phyloP scores from a whole-genome alignment of 2,329 filamentous ascomycete species.

The Nemania abortiva region DNA sequence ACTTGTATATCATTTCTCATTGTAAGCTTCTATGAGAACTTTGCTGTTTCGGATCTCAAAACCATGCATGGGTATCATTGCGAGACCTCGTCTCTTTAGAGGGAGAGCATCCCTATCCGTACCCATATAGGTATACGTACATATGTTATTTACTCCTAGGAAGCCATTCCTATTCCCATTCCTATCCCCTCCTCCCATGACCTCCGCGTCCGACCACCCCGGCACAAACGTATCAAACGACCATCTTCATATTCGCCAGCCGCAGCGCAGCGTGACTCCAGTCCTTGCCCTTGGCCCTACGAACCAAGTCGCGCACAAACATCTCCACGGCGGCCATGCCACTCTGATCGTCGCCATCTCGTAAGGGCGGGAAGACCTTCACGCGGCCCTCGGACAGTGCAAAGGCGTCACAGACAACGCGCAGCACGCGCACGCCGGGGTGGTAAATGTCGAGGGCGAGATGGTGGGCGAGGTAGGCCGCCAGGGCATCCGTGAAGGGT shows the following conservation, averaged over 20 bases:
- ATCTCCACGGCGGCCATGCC: conserved; percentile 3
- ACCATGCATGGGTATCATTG: not conserved
- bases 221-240: not conserved
- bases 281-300: conserved; percentile 21
- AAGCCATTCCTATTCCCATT: not conserved
- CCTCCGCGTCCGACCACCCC: not conserved
- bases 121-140: not conserved
- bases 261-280: conserved; percentile 25
- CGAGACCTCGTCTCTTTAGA: not conserved
- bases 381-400: conserved; percentile 64
- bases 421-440: conserved; percentile 64
- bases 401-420: conserved; percentile 68
- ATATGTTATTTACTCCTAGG: not conserved
- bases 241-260: conserved; percentile 28
- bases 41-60: not conserved
- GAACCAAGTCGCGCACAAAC: conserved; percentile 31
- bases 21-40: not conserved
- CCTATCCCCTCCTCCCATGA: not conserved
- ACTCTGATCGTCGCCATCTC: not conserved
- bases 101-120: not conserved
- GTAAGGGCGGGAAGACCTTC: conserved; percentile 57
- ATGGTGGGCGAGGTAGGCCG: conserved; percentile 63
- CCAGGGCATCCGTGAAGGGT: conserved; percentile 66
- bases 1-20: not conserved
- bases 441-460: conserved; percentile 68